Evolutionary conservation across 441 rosid genomes (phyloP), one percentile per base, ranked within the genome.

Genomic region (Erysimum cheiri): DNA sequence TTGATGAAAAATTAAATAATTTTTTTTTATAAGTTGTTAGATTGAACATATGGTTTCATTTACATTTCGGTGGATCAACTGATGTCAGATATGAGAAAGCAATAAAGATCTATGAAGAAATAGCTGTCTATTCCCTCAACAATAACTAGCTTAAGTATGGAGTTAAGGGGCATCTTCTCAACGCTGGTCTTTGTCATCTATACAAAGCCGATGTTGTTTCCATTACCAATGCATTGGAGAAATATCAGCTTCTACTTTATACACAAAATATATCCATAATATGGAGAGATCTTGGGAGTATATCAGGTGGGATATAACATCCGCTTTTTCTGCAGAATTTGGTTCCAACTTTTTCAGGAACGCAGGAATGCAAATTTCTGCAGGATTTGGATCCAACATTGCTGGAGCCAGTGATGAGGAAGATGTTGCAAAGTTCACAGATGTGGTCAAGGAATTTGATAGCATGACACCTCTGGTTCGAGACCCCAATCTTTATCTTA

Each of bases 131-230:
- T 3, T 92, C 92, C 1, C 89, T 92, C 48, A 79, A 67, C 53
- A 86, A 77, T 71, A 85, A 84, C 82, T 82, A 88, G 79, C 90
- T 92, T 62, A 92, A 88, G 73, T 90, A 92, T 74, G 98, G 98
- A 80, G 98, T 86, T 69, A 88, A 87, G 69, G 95, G 98, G 15
- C 93, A 92, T 80, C 88, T 92, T 71, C 93, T 92, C 40, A 92
- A 87, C 74, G 98, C 98, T 73, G 98, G 97, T 63, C 39, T 90
- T 67, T 92, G 98, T 81, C 92, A 90, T 53, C 88, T 92, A 70
- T 88, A 92, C 85, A 90, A 87, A 76, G 86, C 81, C 1, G 97
- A 90, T 72, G 79, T 83, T 80, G 87, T 90, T 80, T 82, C 96
- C 57, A 85, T 92, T 60, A 77, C 78, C 17, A 90, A 88, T 78